These are phyloP conservation scores for Schwanniomyces yamadae DNA, from an alignment of 805 yeast genomes.

Conservation along the genomic window DNA sequence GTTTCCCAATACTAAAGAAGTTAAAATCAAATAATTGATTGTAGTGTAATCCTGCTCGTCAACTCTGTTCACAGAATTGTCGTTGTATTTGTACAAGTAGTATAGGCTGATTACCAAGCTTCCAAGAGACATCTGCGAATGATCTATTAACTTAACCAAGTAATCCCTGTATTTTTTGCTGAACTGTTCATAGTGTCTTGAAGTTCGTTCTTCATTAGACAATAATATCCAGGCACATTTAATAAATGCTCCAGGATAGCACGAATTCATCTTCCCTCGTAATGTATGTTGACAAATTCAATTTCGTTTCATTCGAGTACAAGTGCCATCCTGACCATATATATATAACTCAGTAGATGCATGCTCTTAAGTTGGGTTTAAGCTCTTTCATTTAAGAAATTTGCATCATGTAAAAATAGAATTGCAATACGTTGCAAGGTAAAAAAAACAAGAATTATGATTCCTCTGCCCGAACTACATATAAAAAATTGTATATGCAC, in stretches of 20 bases:
- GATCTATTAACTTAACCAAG: slow-evolving; percentile 14
- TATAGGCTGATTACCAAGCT: slow-evolving; percentile 25
- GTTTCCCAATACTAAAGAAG: slow-evolving; percentile 31
- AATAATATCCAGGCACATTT: slow-evolving; percentile 9
- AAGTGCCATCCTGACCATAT: no score
- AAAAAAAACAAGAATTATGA: no score
- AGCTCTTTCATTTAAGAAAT: no score
- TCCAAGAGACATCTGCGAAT: slow-evolving; percentile 21
- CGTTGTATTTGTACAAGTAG: slow-evolving; percentile 21
- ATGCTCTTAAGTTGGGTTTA: no score
- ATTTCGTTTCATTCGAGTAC: no score
- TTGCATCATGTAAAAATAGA: no score
- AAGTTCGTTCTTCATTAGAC: not conserved
- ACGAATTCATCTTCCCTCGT: slow-evolving; percentile 5
- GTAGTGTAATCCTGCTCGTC: slow-evolving; percentile 13
- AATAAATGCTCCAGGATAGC: slow-evolving; percentile 4
- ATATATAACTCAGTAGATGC: no score
- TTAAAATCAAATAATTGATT: slow-evolving; percentile 22
- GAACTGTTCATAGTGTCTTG: slow-evolving; percentile 5
- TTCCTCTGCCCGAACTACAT: no score
- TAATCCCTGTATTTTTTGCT: slow-evolving; percentile 11
- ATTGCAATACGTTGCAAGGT: no score
- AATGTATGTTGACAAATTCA: no score
- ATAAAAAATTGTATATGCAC: no score
- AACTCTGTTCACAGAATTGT: slow-evolving; percentile 8